phyloP scores from a whole-genome alignment of 768 basidiomycete species.

The Lactarius trivialis region DNA sequence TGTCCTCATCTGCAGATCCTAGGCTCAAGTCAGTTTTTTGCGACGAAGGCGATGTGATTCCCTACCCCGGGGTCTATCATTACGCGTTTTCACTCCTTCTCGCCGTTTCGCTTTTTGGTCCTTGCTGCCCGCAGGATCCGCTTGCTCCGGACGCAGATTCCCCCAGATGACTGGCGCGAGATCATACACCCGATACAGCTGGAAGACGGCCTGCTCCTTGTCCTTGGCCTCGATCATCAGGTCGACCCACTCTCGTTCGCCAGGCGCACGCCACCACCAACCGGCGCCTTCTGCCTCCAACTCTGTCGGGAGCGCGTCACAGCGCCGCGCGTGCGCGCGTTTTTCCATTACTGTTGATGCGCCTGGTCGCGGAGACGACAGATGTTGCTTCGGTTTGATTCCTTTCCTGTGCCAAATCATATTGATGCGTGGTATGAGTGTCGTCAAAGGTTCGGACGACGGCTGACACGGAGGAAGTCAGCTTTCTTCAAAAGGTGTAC shows the following conservation, averaged over 20 bases:
- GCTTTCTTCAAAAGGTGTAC: slow-evolving; percentile 25
- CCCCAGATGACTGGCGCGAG: slow-evolving; percentile 57
- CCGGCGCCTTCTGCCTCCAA: slow-evolving; percentile 40
- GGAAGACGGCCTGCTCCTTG: slow-evolving; percentile 90
- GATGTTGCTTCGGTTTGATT: slow-evolving; percentile 87
- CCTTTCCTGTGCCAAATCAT: slow-evolving; percentile 68
- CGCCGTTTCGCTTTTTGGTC: not conserved
- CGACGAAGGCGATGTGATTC: not conserved
- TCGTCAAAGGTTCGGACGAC: slow-evolving; percentile 42
- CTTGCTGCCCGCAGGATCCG: not conserved
- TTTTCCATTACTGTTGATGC: slow-evolving; percentile 79
- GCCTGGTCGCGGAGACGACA: slow-evolving; percentile 84
- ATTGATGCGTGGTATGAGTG: slow-evolving; percentile 70
- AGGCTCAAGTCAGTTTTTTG: not conserved
- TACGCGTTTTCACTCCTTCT: not conserved
- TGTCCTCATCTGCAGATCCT: not conserved
- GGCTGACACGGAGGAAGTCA: slow-evolving; percentile 22
- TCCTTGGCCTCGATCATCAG: slow-evolving; percentile 93
- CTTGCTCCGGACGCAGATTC: slow-evolving; percentile 30
- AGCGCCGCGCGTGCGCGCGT: slow-evolving; percentile 83
- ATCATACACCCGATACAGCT: slow-evolving; percentile 72
- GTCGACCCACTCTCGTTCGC: slow-evolving; percentile 38
- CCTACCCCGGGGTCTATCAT: slow-evolving; percentile 1
- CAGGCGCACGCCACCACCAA: slow-evolving; percentile 17
- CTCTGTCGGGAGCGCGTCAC: slow-evolving; percentile 59